Evolutionary conservation across 441 rosid genomes (phyloP).

Genomic region (Adansonia grandidieri): DNA sequence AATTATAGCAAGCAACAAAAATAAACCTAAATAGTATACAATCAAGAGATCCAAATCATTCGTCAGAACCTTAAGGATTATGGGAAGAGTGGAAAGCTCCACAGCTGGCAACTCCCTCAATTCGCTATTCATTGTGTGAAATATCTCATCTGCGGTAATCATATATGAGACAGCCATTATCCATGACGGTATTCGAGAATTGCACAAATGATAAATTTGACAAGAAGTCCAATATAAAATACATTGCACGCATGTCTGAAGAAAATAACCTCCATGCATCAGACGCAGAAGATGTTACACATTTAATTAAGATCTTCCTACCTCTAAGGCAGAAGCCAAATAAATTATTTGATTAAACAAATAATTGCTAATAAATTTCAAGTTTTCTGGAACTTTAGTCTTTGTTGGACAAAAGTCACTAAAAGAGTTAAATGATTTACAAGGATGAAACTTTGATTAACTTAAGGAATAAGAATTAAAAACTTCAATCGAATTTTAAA

Average conservation of each 20-base stretch:
- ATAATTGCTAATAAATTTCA: neutral
- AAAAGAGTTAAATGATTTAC: neutral
- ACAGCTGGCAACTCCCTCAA: slow-evolving; percentile 94
- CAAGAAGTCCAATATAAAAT: neutral
- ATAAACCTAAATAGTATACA: slow-evolving; percentile 15
- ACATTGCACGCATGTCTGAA: neutral
- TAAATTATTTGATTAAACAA: neutral
- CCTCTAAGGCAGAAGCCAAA: neutral
- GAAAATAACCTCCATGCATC: slow-evolving; percentile 17
- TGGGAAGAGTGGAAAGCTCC: slow-evolving; percentile 92
- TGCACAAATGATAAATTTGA: neutral
- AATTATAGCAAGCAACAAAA: slow-evolving; percentile 3
- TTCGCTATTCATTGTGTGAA: slow-evolving; percentile 78
- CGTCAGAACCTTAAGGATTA: slow-evolving; percentile 79
- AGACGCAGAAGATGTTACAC: slow-evolving; percentile 21
- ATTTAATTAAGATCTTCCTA: neutral
- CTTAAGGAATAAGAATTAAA: neutral
- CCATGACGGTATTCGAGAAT: neutral
- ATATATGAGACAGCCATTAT: neutral
- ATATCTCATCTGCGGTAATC: slow-evolving; percentile 71
- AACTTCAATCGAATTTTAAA: slow-evolving; percentile 8
- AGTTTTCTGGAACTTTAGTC: neutral
- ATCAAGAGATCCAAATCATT: slow-evolving; percentile 19
- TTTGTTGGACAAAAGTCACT: neutral
- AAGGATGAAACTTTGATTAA: neutral